Evolutionary conservation across 1,284 basidiomycete genomes (phyloP), one percentile per base, ranked within the genome.

Genomic region (Melampsora larici-populina): DNA sequence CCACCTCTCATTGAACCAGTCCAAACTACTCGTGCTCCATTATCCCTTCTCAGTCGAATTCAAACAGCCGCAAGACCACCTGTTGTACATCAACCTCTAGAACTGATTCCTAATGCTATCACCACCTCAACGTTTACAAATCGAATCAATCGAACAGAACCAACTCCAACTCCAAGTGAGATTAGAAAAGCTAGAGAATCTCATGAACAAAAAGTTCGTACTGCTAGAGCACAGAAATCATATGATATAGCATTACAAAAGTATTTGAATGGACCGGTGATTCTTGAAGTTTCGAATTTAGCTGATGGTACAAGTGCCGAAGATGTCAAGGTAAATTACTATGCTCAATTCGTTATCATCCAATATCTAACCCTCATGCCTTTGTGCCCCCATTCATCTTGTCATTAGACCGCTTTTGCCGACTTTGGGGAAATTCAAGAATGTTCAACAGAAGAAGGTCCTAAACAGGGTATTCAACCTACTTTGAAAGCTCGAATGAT

Each of bases 351-450:
- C 18, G 17, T 11, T n/a, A 15, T 21, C 33, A 24, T 31, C 7
- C 31, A 63, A 13, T 5, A 26, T 48, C 8, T 31, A 26, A n/a
- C 36, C 24, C 33, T 26, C 33, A 29, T 72, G 29, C 13, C 43
- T 15, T 36, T 43, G 46, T 46, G 43, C 33, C 33, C 36, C 18
- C 51, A 36, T 21, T 58, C n/a, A 64, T 48, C 33, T 33, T 24
- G 31, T 72, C 11, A 43, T 43, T 58, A 74, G 72, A 74, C 72
- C 31, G 72, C 72, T 1, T 74, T 74, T 67, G 72, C 72, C 40
- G 72, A 74, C 36, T 74, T 74, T 36, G 72, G 72, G 1, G 72
- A 65, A 13, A 74, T 74, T 58, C 63, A 74, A 67, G 72, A 74
- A 43, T 74, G 72, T 31, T 51, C 64, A 15, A 74, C 64, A n/a